Conservation (phyloP, 73 alveolate genomes). For the Paramecium caudatum region DNA sequence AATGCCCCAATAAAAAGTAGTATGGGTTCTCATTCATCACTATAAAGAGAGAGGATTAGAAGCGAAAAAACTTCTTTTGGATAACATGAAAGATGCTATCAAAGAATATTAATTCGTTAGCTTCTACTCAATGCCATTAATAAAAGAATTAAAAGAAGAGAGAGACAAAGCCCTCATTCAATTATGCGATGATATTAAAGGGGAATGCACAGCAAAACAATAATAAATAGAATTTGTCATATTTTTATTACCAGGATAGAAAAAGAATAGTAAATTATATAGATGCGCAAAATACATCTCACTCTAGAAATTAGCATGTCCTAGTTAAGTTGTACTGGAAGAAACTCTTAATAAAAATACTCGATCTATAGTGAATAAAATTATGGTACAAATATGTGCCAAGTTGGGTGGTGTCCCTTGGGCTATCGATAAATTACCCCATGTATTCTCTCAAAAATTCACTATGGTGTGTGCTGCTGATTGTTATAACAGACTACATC, state of each 20-base stretch:
- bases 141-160: neutral
- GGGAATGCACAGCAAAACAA: constrained; percentile 9
- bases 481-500: constrained; percentile 81
- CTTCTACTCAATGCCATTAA: neutral
- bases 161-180: neutral
- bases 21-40: constrained; percentile 14
- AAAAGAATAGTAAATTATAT: constrained; percentile 15
- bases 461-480: constrained; percentile 92
- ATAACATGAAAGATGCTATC: neutral
- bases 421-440: constrained; percentile 93
- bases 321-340: constrained; percentile 47
- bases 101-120: constrained; percentile 19
- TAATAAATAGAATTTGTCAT: constrained; percentile 23
- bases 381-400: constrained; percentile 94
- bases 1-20: constrained; percentile 3
- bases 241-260: constrained; percentile 58
- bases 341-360: constrained; percentile 77
- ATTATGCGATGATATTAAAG: constrained; percentile 4
- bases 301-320: neutral
- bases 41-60: constrained; percentile 24
- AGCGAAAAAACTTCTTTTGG: neutral
- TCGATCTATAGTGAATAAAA: constrained; percentile 89
- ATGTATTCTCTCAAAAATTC: constrained; percentile 80
- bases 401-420: constrained; percentile 97
- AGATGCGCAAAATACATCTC: constrained; percentile 40